A percentile compares a stretch with the other conserved stretches of the same genome.
Evolutionary conservation across 495 filamentous ascomycete genomes (phyloP).

Genomic region (Tuber borchii): DNA sequence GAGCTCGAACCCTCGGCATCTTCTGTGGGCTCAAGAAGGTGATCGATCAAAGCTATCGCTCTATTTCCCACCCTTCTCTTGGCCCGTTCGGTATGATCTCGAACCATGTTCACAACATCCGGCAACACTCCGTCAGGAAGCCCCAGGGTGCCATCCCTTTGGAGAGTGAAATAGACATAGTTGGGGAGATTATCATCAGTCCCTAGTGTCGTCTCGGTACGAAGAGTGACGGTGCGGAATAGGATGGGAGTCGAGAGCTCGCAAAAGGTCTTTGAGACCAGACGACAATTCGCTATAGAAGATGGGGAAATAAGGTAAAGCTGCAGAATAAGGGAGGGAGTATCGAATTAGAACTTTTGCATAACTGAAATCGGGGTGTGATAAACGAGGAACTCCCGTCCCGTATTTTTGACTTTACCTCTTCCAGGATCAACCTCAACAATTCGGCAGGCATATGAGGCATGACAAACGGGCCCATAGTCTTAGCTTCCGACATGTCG

Average conservation of each 20-base stretch:
- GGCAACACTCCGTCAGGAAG: neutral
- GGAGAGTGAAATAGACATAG: conserved; percentile 12
- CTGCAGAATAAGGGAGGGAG: neutral
- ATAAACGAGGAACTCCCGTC: neutral
- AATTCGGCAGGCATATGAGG: conserved; percentile 10
- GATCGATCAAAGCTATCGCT: conserved; percentile 12
- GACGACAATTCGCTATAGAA: conserved; percentile 10
- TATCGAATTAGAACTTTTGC: conserved; percentile 6
- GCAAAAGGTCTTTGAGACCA: conserved; percentile 10
- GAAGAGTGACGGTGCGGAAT: conserved; percentile 16
- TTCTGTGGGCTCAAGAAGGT: conserved; percentile 6
- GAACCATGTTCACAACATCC: conserved; percentile 10
- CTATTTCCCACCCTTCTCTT: conserved; percentile 6
- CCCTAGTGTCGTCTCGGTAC: conserved; percentile 3
- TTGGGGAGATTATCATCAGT: conserved; percentile 4
- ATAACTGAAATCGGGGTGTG: neutral
- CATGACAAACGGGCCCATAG: neutral
- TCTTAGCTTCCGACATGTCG: neutral
- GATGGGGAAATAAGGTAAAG: conserved; percentile 11
- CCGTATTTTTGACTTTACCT: conserved; percentile 14
- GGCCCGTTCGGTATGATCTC: neutral
- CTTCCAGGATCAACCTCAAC: conserved; percentile 12
- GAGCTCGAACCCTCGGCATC: neutral
- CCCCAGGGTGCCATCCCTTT: conserved; percentile 4
- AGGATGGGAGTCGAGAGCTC: conserved; percentile 13